phyloP scores from a whole-genome alignment of 148 eudicot species.

The Dysphania ambrosioides region DNA sequence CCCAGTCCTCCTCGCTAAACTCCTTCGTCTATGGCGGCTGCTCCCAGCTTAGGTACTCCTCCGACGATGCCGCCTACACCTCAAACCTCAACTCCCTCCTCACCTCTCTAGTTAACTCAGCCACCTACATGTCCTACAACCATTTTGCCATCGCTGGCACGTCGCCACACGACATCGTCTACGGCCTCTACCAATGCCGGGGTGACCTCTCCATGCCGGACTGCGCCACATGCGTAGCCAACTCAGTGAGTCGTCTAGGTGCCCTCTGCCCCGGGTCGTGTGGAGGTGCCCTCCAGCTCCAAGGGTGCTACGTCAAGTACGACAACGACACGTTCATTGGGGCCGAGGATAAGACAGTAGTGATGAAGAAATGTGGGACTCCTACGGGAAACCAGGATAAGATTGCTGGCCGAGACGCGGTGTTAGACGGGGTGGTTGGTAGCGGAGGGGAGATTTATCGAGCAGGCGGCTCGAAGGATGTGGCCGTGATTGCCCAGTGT shows the following conservation, averaged over 20 bases:
- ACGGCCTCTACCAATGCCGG: slow-evolving; percentile 59
- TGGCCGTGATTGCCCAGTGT: slow-evolving; percentile 52
- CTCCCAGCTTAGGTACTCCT: slow-evolving; percentile 36
- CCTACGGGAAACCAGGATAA: slow-evolving; percentile 14
- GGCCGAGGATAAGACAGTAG: slow-evolving; percentile 44
- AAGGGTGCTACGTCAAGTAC: slow-evolving; percentile 49
- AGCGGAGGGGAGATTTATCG: slow-evolving; percentile 30
- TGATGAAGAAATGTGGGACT: slow-evolving; percentile 47
- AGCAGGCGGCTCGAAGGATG: slow-evolving; percentile 45
- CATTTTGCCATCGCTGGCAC: slow-evolving; percentile 41
- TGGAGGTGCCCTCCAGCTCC: slow-evolving; percentile 44
- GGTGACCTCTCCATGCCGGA: slow-evolving; percentile 59
- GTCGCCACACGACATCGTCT: slow-evolving; percentile 33
- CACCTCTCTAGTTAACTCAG: slow-evolving; percentile 52
- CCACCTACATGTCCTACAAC: slow-evolving; percentile 52
- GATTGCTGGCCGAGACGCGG: slow-evolving; percentile 36
- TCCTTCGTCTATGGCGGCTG: slow-evolving; percentile 56
- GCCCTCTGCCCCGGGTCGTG: slow-evolving; percentile 38
- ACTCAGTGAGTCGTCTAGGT: slow-evolving; percentile 30
- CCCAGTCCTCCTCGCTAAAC: slow-evolving; percentile 25
- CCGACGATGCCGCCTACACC: slow-evolving; percentile 42
- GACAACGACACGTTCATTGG: slow-evolving; percentile 49
- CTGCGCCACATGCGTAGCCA: slow-evolving; percentile 46
- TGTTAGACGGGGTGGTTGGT: slow-evolving; percentile 33
- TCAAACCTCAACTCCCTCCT: slow-evolving; percentile 52